A percentile compares a stretch with the other conserved stretches of the same genome.
Evolutionary conservation across 306 rosid genomes (phyloP).

Genomic region (Begonia loranthoides): DNA sequence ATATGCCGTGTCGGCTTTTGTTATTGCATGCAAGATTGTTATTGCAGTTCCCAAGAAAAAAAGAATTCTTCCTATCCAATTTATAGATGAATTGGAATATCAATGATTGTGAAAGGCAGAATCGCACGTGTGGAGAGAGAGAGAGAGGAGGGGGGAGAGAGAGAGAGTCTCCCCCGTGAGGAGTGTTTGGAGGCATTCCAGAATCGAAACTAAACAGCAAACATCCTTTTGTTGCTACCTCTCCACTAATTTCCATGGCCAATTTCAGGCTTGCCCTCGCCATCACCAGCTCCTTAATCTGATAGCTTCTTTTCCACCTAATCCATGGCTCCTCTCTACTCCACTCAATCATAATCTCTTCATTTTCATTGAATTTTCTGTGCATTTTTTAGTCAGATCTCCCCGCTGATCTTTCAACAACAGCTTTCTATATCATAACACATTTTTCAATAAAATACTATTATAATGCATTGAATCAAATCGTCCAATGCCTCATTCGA

Average conservation of each 20-base stretch:
- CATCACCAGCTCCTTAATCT: conserved; percentile 43
- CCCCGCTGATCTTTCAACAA: too few species aligned
- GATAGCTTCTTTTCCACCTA: conserved; percentile 7
- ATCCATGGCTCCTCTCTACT: background rate
- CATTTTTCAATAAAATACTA: too few species aligned
- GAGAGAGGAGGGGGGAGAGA: conserved; percentile 6
- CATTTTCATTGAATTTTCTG: conserved; percentile 17
- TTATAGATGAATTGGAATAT: conserved; percentile 9
- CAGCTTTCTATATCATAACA: too few species aligned
- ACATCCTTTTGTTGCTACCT: conserved; percentile 57
- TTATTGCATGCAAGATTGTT: conserved; percentile 10
- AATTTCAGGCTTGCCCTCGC: conserved; percentile 26
- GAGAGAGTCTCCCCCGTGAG: conserved; percentile 79
- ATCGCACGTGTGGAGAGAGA: conserved; percentile 68
- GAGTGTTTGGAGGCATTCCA: conserved; percentile 94
- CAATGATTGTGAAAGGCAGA: conserved; percentile 20
- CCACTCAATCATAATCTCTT: background rate
- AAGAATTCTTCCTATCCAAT: conserved; percentile 2
- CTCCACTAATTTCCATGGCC: conserved; percentile 78
- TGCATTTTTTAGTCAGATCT: conserved; percentile 12
- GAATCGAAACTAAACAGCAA: conserved; percentile 39
- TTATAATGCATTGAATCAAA: too few species aligned
- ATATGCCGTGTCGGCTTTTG: too few species aligned
- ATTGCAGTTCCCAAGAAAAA: conserved; percentile 13
- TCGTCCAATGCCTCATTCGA: too few species aligned